Conservation (phyloP, 2,329 filamentous ascomycete genomes). For the Sclerotinia subarctica region DNA sequence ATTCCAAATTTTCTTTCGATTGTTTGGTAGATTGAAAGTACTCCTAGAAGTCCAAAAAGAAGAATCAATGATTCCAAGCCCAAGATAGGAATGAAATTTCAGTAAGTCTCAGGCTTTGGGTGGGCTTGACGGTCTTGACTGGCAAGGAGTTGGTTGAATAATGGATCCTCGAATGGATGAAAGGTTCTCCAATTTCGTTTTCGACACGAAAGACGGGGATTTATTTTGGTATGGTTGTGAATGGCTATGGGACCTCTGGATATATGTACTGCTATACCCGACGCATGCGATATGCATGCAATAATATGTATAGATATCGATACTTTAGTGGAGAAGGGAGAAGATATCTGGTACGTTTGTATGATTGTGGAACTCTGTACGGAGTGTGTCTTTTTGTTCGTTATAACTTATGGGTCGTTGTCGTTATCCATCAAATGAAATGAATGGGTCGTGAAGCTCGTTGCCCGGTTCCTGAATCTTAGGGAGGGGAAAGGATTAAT, state of each 20-base stretch:
- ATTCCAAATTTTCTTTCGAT: not conserved
- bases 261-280: not conserved
- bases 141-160: conserved; percentile 3
- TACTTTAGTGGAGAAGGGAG: conserved; percentile 14
- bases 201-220: conserved; percentile 8
- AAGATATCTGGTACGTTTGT: conserved; percentile 2
- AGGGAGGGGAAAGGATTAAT: not conserved
- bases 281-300: not conserved
- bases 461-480: not conserved
- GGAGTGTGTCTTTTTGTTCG: not conserved
- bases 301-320: not conserved
- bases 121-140: not conserved
- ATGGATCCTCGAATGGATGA: not conserved
- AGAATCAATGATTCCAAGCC: conserved; percentile 7
- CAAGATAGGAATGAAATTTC: not conserved
- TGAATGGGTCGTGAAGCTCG: not conserved
- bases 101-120: not conserved
- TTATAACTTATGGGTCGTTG: conserved; percentile 1
- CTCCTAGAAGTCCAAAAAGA: not conserved
- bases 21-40: not conserved
- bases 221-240: not conserved
- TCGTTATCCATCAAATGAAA: conserved; percentile 12
- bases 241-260: not conserved
- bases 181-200: conserved; percentile 11
- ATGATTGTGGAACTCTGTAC: not conserved